phyloP scores from a whole-genome alignment of 805 yeast genomes.

The Tetrapisispora pingtungensis region DNA sequence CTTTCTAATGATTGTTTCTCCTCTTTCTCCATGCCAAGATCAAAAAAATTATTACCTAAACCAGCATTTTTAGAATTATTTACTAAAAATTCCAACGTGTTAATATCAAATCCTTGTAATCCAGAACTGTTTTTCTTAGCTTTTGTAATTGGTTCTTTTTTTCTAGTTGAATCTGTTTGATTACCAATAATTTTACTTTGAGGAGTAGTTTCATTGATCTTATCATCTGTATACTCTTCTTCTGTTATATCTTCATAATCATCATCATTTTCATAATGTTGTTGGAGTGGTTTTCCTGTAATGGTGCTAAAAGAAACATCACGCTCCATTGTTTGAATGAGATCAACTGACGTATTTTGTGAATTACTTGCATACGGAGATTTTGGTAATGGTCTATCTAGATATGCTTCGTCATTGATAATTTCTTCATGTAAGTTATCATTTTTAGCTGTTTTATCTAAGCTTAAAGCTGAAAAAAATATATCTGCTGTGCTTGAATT shows the following conservation, averaged over 20 bases:
- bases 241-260: slow-evolving; percentile 2
- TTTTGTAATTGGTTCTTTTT: neutral
- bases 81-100: slow-evolving; percentile 30
- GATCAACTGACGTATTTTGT: neutral
- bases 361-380: slow-evolving; percentile 6
- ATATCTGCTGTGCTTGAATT: slow-evolving; percentile 13
- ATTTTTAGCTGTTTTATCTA: slow-evolving; percentile 5
- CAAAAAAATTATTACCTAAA: slow-evolving; percentile 52
- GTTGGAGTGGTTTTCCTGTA: neutral
- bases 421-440: neutral
- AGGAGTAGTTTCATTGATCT: neutral
- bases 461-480: slow-evolving; percentile 20
- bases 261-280: neutral
- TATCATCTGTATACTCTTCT: neutral
- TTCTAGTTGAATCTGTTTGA: neutral
- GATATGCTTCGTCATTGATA: slow-evolving; percentile 10
- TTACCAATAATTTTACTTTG: neutral
- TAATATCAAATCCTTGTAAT: slow-evolving; percentile 18
- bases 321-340: neutral
- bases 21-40: slow-evolving; percentile 59
- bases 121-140: neutral
- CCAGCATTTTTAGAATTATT: slow-evolving; percentile 33
- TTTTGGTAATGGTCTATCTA: slow-evolving; percentile 19
- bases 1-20: slow-evolving; percentile 77
- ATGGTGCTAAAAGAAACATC: neutral